These are phyloP conservation scores for Cyclotella kingstonii DNA, from an alignment of 108 stramenopile species.

Conservation along the genomic window DNA sequence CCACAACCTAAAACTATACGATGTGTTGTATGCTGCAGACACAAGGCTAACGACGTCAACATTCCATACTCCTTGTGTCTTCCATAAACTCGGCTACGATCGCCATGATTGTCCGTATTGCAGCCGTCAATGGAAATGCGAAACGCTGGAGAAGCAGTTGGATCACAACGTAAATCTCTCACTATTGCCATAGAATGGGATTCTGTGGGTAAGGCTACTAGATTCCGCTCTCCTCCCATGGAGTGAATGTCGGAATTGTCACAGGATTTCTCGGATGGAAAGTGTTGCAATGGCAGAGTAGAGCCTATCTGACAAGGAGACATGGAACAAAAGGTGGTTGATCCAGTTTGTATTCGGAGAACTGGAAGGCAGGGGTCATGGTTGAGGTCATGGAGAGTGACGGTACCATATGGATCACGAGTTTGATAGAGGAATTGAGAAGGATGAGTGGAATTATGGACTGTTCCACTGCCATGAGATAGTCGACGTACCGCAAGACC, in stretches of 20 bases:
- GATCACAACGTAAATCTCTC: constrained; percentile 51
- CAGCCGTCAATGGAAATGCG: constrained; percentile 14
- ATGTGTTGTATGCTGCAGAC: constrained; percentile 15
- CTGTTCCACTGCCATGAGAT: neutral
- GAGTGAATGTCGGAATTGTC: neutral
- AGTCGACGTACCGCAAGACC: constrained; percentile 36
- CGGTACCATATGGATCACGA: constrained; percentile 66
- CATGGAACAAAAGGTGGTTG: constrained; percentile 72
- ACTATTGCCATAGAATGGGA: constrained; percentile 51
- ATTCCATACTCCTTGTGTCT: constrained; percentile 62
- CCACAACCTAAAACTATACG: constrained; percentile 68
- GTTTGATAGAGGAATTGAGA: constrained; percentile 66
- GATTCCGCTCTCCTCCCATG: constrained; percentile 25
- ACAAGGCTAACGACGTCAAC: constrained; percentile 70
- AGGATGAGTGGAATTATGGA: neutral
- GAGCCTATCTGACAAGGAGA: constrained; percentile 48
- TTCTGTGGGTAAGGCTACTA: constrained; percentile 61
- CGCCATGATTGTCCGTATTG: no score
- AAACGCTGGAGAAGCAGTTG: constrained; percentile 24
- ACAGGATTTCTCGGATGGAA: constrained; percentile 3
- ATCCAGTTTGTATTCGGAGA: constrained; percentile 28
- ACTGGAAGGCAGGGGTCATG: constrained; percentile 25
- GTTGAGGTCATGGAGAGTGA: constrained; percentile 65
- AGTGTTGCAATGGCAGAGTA: neutral
- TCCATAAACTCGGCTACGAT: constrained; percentile 11